Conservation (phyloP, 257 asterid genomes). For the Solanum chilense region DNA sequence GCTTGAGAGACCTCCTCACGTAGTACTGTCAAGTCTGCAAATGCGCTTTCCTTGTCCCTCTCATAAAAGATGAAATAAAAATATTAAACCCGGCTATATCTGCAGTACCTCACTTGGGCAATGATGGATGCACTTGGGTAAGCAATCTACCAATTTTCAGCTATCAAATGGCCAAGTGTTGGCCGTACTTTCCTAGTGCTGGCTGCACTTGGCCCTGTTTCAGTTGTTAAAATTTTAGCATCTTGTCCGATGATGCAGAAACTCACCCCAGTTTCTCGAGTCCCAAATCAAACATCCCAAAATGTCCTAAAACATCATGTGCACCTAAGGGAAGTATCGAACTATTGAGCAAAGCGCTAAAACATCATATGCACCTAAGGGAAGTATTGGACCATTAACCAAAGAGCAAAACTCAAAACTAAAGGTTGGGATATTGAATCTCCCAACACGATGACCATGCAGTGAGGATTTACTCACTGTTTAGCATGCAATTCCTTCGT, state of each 20-base stretch:
- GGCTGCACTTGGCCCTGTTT: background rate
- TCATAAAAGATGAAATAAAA: background rate
- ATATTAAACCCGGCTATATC: background rate
- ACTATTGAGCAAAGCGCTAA: background rate
- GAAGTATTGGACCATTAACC: background rate
- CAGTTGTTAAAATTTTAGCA: background rate
- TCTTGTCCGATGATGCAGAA: background rate
- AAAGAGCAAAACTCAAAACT: background rate
- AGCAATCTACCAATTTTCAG: background rate
- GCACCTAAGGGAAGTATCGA: background rate
- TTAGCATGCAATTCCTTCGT: background rate
- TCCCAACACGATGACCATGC: background rate
- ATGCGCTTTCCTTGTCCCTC: background rate
- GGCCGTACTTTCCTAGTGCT: background rate
- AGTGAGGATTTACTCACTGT: background rate
- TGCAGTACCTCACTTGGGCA: background rate
- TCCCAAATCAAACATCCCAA: background rate
- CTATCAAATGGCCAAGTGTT: background rate
- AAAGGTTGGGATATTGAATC: background rate
- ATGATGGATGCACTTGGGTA: background rate
- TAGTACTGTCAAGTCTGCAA: background rate
- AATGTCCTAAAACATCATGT: background rate
- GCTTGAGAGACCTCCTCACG: background rate
- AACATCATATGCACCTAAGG: background rate
- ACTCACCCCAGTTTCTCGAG: background rate